Evolutionary conservation across 352 stramenopile species (phyloP).

Genomic region (Phytopythium vexans): DNA sequence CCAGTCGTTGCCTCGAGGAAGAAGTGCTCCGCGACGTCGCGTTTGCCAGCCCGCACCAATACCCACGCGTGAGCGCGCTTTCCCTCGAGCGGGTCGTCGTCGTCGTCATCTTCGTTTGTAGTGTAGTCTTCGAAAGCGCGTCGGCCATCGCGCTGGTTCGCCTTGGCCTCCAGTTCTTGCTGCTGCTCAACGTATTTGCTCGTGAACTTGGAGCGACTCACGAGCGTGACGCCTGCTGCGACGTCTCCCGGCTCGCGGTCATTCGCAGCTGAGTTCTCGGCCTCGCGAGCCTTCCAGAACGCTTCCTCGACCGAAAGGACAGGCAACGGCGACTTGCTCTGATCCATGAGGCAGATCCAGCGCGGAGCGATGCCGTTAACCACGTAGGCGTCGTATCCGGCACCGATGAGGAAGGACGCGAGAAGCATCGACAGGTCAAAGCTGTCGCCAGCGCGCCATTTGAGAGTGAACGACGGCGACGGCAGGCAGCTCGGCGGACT

Average conservation of each 20-base stretch:
- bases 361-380: slow-evolving; percentile 84
- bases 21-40: slow-evolving; percentile 76
- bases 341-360: slow-evolving; percentile 91
- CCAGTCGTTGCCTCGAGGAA: slow-evolving; percentile 94
- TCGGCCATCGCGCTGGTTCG: slow-evolving; percentile 34
- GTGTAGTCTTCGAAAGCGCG: slow-evolving; percentile 30
- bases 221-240: slow-evolving; percentile 27
- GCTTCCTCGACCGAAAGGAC: slow-evolving; percentile 51
- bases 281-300: slow-evolving; percentile 36
- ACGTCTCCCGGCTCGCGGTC: slow-evolving; percentile 2
- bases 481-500: slow-evolving; percentile 72
- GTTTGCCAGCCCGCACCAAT: slow-evolving; percentile 89
- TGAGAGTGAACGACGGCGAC: slow-evolving; percentile 84
- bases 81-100: slow-evolving; percentile 67
- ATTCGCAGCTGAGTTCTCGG: slow-evolving; percentile 4
- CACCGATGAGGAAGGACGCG: slow-evolving; percentile 89
- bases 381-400: slow-evolving; percentile 94
- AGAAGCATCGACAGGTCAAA: slow-evolving; percentile 92
- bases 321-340: slow-evolving; percentile 74
- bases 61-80: slow-evolving; percentile 90
- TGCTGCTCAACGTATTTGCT: slow-evolving; percentile 66
- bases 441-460: slow-evolving; percentile 86
- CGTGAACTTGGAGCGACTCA: slow-evolving; percentile 57
- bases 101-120: slow-evolving; percentile 65
- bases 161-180: slow-evolving; percentile 42